A percentile compares a stretch with the other conserved stretches of the same genome.
phyloP scores from a whole-genome alignment of 495 filamentous ascomycete species.

The Rostrohypoxylon terebratum region DNA sequence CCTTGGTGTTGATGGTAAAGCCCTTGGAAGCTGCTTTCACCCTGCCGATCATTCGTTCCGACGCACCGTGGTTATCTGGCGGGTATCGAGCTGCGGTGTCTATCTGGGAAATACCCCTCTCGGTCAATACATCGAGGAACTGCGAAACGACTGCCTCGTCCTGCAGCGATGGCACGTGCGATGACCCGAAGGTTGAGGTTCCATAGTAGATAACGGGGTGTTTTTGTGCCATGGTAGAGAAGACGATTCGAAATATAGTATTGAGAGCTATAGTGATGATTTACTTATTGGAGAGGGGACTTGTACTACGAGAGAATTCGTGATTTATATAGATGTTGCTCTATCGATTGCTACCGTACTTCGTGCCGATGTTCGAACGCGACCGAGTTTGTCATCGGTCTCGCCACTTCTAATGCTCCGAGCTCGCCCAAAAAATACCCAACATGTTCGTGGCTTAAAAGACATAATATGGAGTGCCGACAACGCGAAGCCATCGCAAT shows the following conservation, averaged over 20 bases:
- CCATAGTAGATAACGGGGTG: constrained; percentile 26
- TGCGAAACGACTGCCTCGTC: constrained; percentile 15
- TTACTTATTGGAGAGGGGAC: background rate
- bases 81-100: constrained; percentile 35
- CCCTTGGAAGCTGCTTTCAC: constrained; percentile 36
- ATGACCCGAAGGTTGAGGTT: constrained; percentile 22
- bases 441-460: background rate
- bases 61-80: constrained; percentile 28
- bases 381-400: background rate
- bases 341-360: background rate
- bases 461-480: background rate
- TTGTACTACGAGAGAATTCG: background rate
- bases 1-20: constrained; percentile 48
- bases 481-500: background rate
- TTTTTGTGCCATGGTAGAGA: constrained; percentile 13
- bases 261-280: background rate
- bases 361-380: background rate
- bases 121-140: constrained; percentile 15
- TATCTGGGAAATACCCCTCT: constrained; percentile 24
- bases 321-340: background rate
- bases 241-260: background rate
- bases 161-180: constrained; percentile 22
- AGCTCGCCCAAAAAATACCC: background rate
- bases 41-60: constrained; percentile 46
- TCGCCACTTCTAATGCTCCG: background rate